Evolutionary conservation across 495 filamentous ascomycete species (phyloP).

Genomic region (Ramalina intermedia): DNA sequence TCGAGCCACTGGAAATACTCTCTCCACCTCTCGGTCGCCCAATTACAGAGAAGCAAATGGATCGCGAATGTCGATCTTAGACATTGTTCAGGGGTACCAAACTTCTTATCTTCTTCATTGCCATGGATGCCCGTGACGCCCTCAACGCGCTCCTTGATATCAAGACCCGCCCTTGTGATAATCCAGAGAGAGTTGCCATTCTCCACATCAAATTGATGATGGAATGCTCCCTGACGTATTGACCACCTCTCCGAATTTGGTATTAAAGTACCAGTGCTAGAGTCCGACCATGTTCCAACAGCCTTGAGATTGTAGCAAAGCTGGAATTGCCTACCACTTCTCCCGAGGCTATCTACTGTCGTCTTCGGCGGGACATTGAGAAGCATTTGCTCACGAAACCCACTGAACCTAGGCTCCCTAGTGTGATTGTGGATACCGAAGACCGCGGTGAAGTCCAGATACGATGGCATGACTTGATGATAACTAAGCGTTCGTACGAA

Average conservation of each 20-base stretch:
- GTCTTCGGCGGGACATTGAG: conserved; percentile 8
- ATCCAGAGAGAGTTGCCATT: conserved; percentile 24
- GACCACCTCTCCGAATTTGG: conserved; percentile 18
- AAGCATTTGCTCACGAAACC: conserved; percentile 15
- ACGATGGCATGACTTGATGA: conserved; percentile 31
- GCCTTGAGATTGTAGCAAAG: conserved; percentile 28
- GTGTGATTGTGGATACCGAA: conserved; percentile 24
- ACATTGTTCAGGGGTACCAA: conserved; percentile 16
- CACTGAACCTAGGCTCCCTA: conserved; percentile 18
- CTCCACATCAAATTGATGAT: conserved; percentile 31
- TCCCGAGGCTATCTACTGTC: conserved; percentile 17
- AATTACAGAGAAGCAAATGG: conserved; percentile 25
- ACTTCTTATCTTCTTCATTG: conserved; percentile 20
- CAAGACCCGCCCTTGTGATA: conserved; percentile 12
- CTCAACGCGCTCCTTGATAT: conserved; percentile 22
- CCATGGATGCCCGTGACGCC: conserved; percentile 20
- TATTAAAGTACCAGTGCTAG: not conserved
- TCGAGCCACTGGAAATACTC: conserved; percentile 28
- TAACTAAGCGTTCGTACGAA: conserved; percentile 23
- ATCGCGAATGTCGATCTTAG: conserved; percentile 21
- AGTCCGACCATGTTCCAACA: conserved; percentile 11
- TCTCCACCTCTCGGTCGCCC: conserved; percentile 30
- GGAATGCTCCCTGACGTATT: conserved; percentile 28
- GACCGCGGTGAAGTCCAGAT: conserved; percentile 27
- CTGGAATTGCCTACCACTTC: conserved; percentile 25